Evolutionary conservation across 805 yeast genomes (phyloP), one percentile per base, ranked within the genome.

Genomic region (Wickerhamomyces mucosus): DNA sequence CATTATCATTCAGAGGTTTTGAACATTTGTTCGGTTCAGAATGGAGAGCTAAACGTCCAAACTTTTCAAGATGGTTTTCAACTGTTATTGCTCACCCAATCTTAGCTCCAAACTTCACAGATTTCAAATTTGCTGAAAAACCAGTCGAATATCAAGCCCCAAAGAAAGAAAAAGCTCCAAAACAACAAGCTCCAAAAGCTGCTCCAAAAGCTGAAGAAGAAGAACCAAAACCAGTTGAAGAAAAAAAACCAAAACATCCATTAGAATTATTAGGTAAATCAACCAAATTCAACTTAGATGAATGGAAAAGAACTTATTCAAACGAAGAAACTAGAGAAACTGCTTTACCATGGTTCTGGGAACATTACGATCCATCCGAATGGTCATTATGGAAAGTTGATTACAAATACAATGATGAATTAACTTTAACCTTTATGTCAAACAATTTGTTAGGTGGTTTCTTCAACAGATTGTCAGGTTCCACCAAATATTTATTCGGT

Each of bases 301-400:
- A 84, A 63, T 88, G 96, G 94, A 92, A 92, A 77, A 81, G 96
- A 69, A 65, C 66, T 46, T 89, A 92, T 79, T 86, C 96, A 43
- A 92, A 89, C 74, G 89, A 85, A 67, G 97, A 92, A 54, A 89
- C 97, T 58, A 83, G 96, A 67, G 78, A 75, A 58, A 76, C 64
- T 46, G 95, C 96, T 46, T 70, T 89, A 49, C 97, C 97, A 59
- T 92, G 89, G 88, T 92, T 89, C 88, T 92, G 96, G 96, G 81
- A 80, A 60, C 78, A 81, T 69, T 89, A 70, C 72, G 79, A 89
- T 68, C 76, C 92, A 45, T 70, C 75, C 44, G 97, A 89, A 66
- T 89, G 88, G 85, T 88, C 97, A 35, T 61, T 89, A 52, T 89
- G 85, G 85, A 84, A 72, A 72, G 94, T 88, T 53, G 94, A 76